A percentile compares a stretch with the other conserved stretches of the same genome.
phyloP scores from a whole-genome alignment of 495 filamentous ascomycete genomes.

The Trichoderma erinaceum region DNA sequence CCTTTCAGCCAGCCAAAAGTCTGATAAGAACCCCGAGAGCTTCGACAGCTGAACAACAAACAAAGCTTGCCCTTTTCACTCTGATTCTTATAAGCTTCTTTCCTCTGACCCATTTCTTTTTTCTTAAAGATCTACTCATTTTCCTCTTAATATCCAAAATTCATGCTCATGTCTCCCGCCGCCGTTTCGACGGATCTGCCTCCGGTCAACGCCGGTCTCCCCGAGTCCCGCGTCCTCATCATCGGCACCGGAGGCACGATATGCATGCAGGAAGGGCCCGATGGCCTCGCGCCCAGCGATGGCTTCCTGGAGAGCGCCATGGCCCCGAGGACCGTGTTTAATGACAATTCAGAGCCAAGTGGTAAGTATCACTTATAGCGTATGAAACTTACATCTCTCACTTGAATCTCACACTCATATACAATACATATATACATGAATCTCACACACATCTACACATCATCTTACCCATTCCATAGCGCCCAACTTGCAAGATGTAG shows the following conservation, averaged over 20 bases:
- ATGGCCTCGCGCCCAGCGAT: slow-evolving; percentile 63
- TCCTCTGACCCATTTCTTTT: neutral
- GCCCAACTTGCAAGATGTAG: too few species aligned
- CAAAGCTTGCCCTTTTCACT: neutral
- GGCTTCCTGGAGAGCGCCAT: slow-evolving; percentile 82
- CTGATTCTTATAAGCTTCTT: neutral
- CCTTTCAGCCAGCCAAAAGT: neutral
- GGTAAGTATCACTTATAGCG: slow-evolving; percentile 25
- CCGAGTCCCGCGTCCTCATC: slow-evolving; percentile 77
- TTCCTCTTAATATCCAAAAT: neutral
- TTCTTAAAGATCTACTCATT: neutral
- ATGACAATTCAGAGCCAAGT: slow-evolving; percentile 62
- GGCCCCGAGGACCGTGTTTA: slow-evolving; percentile 79
- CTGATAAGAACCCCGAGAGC: neutral
- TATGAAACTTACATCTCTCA: neutral
- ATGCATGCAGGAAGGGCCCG: slow-evolving; percentile 73
- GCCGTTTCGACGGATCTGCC: neutral
- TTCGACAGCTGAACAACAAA: too few species aligned
- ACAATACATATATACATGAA: neutral
- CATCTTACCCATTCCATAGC: too few species aligned
- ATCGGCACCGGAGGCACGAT: slow-evolving; percentile 97
- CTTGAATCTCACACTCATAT: neutral
- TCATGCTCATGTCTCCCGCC: neutral
- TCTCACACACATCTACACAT: too few species aligned
- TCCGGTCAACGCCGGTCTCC: slow-evolving; percentile 21